phyloP scores from a whole-genome alignment of 208 protist genomes.

The Acanthamoeba culbertsoni region DNA sequence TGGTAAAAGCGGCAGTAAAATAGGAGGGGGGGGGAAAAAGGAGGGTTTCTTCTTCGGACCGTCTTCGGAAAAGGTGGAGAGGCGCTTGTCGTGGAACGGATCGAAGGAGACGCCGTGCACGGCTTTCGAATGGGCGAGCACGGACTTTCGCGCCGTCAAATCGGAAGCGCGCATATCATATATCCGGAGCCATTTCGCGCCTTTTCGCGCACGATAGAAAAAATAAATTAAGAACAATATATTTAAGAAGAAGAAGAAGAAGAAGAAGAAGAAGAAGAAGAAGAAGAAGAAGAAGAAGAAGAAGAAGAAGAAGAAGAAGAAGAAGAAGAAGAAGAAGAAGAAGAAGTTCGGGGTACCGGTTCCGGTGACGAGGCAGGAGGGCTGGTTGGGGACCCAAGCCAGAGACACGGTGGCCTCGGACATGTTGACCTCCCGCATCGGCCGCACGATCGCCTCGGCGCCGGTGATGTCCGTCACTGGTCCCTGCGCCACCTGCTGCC shows the following conservation, averaged over 20 bases:
- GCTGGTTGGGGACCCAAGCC: slow-evolving; percentile 69
- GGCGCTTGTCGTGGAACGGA: slow-evolving; percentile 68
- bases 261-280: not conserved
- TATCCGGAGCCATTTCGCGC: slow-evolving; percentile 75
- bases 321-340: not conserved
- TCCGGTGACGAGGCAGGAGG: slow-evolving; percentile 68
- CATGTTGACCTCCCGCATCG: slow-evolving; percentile 66
- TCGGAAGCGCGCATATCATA: slow-evolving; percentile 72
- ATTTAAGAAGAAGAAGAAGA: not conserved
- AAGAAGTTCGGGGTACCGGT: slow-evolving; percentile 55
- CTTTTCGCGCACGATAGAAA: no score
- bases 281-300: not conserved
- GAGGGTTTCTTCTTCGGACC: not conserved
- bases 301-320: not conserved
- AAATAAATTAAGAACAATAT: no score
- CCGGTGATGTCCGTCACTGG: slow-evolving; percentile 56
- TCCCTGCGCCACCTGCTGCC: not conserved
- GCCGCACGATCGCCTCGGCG: slow-evolving; percentile 59
- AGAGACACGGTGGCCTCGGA: slow-evolving; percentile 71
- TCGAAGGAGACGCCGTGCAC: slow-evolving; percentile 71
- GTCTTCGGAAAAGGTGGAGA: slow-evolving; percentile 74
- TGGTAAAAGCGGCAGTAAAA: not conserved
- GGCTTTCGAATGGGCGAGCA: slow-evolving; percentile 70
- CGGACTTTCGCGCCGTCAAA: slow-evolving; percentile 57
- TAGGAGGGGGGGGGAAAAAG: not conserved